Base-by-base conservation (phyloP, 2,329 filamentous ascomycete genomes). In the Aspergillus ruber region DNA sequence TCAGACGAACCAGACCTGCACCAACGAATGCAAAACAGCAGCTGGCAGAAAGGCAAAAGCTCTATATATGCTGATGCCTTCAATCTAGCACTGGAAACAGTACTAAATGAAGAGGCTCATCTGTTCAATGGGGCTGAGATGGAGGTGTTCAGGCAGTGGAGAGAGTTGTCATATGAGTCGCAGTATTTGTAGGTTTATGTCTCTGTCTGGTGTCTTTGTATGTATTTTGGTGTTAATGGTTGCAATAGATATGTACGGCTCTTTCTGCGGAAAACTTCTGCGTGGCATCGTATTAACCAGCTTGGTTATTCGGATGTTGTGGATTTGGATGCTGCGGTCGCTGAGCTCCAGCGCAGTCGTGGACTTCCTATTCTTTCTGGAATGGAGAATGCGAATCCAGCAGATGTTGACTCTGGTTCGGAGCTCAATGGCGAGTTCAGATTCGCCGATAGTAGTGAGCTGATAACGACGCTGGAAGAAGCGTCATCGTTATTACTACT, bases 51-150 rank as follows among this genome's bases (percentile, higher is more conserved):
- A 59, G 88, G 89, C 0, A 84, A 82, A 64, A 94, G 84, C 60
- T 97, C 90, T 1, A 88, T 98, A 47, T 98, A 98, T 60, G 89
- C 96, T 15, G 93, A 98, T 70, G 93, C 93, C 0, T 98, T 98
- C 74, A 95, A 95, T 61, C 75, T 97, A 12, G 89, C 91, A 2
- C 73, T 98, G 43, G 84, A 91, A 50, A 95, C 88, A 0, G 93
- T 98, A 3, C 71, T 97, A 10, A 83, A 88, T 43, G 88, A 97
- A 48, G 93, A 98, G 68, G 79, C 81, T 0, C 88, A 95, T 67
- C 73, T 98, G 0, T 98, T 97, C 63, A 80, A 93, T 58, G 80
- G 83, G 49, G 84, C 82, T 15, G 93, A 98, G 67, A 80, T 77
- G 59, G 74, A 79, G 12, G 77, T 97, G 0, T 97, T 98, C 63